Base-by-base conservation (phyloP, 2,329 filamentous ascomycete genomes). In the Herpotrichia juniperi region DNA sequence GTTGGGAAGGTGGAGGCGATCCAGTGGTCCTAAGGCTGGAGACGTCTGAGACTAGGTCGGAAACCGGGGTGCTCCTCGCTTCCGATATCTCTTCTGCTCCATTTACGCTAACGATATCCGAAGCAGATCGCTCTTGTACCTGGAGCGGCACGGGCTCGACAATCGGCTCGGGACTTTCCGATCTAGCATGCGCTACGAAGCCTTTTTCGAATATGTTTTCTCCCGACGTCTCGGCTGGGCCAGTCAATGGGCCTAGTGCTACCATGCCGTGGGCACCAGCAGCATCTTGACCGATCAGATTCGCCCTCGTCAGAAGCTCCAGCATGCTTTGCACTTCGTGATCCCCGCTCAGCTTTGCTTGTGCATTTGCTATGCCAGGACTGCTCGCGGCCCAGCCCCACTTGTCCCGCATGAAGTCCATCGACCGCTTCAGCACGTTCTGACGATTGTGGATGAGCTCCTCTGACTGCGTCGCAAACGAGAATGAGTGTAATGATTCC, bases 401-500 rank as follows among this genome's bases (percentile, higher is more conserved):
- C 58, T 90, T 90, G 70, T 97, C 92, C 68, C 90, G 89, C 89
- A 99, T 96, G 69, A 97, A 97, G 73, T 97, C 94, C 68, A 97
- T 88, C 8, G 93, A 96, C 53, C 93, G 85, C 76, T 96, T 96
- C 66, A 99, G 74, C 28, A 96, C 89, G 79, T 91, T 96, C 72
- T 97, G 93, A 48, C 94, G 88, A 72, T 86, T 96, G 71, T 96
- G 90, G 50, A 97, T 82, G 57, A 91, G 87, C 57, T 97, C 93
- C 68, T 96, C 93, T 2, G 93, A 93, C 74, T 96, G 93, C 63
- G 96, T 91, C 34, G 94, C 91, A 74, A 99, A 99, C 11, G 93
- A 97, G 77, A 99, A 99, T 1, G 94, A 99, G 75, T 99, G 94
- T 42, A 99, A 79, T 5, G 94, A 99, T 72, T 99, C 94, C 63